Evolutionary conservation across 306 rosid genomes (phyloP).

Genomic region (Gillenia trifoliata): DNA sequence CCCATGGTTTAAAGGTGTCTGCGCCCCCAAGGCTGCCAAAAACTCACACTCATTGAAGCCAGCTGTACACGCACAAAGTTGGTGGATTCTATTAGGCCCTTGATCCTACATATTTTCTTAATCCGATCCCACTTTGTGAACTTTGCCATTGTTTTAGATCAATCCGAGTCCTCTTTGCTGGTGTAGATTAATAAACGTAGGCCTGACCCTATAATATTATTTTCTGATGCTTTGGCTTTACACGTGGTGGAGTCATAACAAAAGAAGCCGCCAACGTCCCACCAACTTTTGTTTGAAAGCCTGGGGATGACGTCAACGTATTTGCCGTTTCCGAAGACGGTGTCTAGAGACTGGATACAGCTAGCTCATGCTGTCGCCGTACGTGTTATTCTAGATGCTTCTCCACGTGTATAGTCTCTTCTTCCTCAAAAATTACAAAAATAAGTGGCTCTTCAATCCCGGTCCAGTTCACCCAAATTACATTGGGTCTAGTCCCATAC

Average conservation of each 20-base stretch:
- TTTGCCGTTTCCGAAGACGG: not conserved
- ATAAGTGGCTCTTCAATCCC: too few species aligned
- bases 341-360: conserved; percentile 26
- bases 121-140: not conserved
- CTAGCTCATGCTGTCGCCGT: conserved; percentile 27
- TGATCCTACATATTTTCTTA: too few species aligned
- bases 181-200: not conserved
- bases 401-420: not conserved
- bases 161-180: not conserved
- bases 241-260: not conserved
- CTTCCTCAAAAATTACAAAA: not conserved
- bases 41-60: not conserved
- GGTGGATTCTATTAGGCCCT: not conserved
- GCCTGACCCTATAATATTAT: not conserved
- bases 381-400: conserved; percentile 31
- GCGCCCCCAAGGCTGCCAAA: not conserved
- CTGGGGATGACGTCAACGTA: conserved; percentile 17
- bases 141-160: not conserved
- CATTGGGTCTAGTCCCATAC: too few species aligned
- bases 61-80: not conserved
- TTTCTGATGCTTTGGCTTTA: not conserved
- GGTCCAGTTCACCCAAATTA: too few species aligned
- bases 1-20: too few species aligned
- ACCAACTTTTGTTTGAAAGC: not conserved
- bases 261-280: not conserved